A percentile compares a stretch with the other conserved stretches of the same genome.
phyloP scores from a whole-genome alignment of 2,329 filamentous ascomycete genomes.

The Xylaria sp. region DNA sequence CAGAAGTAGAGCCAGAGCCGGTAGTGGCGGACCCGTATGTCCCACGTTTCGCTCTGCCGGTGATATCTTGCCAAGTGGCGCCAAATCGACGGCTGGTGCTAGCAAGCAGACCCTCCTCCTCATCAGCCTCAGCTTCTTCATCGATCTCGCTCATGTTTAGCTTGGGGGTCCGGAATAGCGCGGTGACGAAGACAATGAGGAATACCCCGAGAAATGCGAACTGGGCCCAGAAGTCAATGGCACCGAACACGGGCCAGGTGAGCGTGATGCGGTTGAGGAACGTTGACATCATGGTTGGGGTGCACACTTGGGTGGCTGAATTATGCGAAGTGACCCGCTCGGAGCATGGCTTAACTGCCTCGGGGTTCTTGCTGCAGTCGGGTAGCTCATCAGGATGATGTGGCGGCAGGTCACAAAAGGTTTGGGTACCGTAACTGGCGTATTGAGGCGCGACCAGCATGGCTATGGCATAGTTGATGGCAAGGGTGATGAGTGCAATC shows the following conservation, averaged over 20 bases:
- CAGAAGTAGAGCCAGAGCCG: constrained; percentile 30
- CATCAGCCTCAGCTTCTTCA: constrained; percentile 88
- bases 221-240: constrained; percentile 95
- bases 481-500: constrained; percentile 87
- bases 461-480: constrained; percentile 90
- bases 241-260: constrained; percentile 95
- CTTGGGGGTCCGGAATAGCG: constrained; percentile 82
- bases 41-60: constrained; percentile 57
- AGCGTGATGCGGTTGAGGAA: constrained; percentile 93
- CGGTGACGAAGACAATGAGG: constrained; percentile 80
- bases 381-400: constrained; percentile 72
- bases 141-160: constrained; percentile 82
- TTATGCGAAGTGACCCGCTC: constrained; percentile 76
- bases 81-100: constrained; percentile 84
- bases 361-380: constrained; percentile 77
- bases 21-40: constrained; percentile 29
- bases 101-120: constrained; percentile 91
- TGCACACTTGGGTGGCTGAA: constrained; percentile 81
- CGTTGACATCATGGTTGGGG: constrained; percentile 88
- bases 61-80: constrained; percentile 90
- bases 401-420: constrained; percentile 83
- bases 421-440: constrained; percentile 92
- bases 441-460: constrained; percentile 98
- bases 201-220: constrained; percentile 91
- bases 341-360: constrained; percentile 83